Conservation (phyloP, 305 asterid species). For the Fraxinus platypoda region DNA sequence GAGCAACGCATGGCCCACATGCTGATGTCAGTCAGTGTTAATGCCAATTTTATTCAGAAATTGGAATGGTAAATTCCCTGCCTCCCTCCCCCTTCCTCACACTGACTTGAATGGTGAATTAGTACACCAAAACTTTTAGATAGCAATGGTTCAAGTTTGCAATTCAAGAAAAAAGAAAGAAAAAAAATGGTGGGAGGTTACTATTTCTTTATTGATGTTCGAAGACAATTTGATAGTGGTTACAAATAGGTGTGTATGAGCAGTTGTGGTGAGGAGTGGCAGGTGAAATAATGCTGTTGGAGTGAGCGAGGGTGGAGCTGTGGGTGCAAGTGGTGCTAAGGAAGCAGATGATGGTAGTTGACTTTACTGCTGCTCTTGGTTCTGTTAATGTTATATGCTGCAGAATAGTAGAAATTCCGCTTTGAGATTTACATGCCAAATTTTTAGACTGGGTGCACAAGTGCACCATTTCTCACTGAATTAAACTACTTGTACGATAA, state of each 20-base stretch:
- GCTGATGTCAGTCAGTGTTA: background rate
- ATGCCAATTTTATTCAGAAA: background rate
- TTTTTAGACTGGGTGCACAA: background rate
- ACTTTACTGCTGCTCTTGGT: background rate
- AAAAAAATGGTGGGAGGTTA: background rate
- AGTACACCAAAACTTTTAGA: background rate
- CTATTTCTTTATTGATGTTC: background rate
- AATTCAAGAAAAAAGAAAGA: background rate
- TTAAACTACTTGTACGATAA: too few species aligned
- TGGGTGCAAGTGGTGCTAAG: background rate
- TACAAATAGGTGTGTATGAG: background rate
- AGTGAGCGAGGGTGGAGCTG: background rate
- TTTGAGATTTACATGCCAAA: conserved; percentile 2
- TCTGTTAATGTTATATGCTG: background rate
- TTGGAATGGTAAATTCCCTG: background rate
- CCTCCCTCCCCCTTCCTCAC: background rate
- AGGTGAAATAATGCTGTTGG: background rate
- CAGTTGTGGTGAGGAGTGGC: background rate
- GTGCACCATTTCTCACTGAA: background rate
- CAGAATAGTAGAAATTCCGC: background rate
- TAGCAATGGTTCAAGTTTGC: background rate
- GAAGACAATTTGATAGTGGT: background rate
- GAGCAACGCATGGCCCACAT: background rate
- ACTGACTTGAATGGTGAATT: background rate
- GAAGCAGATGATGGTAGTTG: background rate